Percentiles rank a stretch among this genome's conserved stretches.
These are phyloP conservation scores for Pythium coloratum DNA, from an alignment of 352 stramenopile genomes.

Conservation along the genomic window DNA sequence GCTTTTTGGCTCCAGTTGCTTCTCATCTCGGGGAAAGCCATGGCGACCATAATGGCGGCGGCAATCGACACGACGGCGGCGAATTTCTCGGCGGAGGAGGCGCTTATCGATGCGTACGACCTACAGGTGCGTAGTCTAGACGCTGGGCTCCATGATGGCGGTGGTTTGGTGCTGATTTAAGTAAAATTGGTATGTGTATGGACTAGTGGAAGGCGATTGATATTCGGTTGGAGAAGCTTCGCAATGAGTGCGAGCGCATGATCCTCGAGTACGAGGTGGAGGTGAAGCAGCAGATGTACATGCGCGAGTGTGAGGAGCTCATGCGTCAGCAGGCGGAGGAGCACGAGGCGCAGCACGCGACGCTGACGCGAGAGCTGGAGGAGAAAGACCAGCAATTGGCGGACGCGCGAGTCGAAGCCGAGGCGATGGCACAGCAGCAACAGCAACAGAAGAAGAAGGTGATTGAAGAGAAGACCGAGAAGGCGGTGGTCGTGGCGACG, in stretches of 20 bases:
- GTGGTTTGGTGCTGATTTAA: not conserved
- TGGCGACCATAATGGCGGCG: conserved; percentile 25
- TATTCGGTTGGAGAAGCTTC: conserved; percentile 50
- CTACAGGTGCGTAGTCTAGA: conserved; percentile 45
- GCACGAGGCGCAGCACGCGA: conserved; percentile 19
- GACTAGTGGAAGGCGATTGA: conserved; percentile 64
- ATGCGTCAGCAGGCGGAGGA: conserved; percentile 26
- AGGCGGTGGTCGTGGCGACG: conserved; percentile 15
- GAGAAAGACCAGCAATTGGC: conserved; percentile 7
- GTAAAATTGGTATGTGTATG: not conserved
- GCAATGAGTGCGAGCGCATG: conserved; percentile 56
- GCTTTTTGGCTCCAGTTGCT: not conserved
- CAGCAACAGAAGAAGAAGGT: not conserved
- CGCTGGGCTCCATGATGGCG: conserved; percentile 4
- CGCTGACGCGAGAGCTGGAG: conserved; percentile 5
- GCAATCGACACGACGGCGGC: conserved; percentile 22
- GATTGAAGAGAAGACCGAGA: conserved; percentile 10
- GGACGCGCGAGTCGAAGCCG: not conserved
- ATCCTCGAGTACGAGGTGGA: conserved; percentile 54
- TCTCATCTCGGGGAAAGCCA: conserved; percentile 10
- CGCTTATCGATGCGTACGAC: conserved; percentile 59
- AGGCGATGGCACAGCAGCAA: not conserved
- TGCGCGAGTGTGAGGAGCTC: conserved; percentile 41
- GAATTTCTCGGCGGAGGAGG: conserved; percentile 39
- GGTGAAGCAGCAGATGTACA: conserved; percentile 42